Evolutionary conservation across 176 grass and related monocot species (phyloP).

Genomic region (Hordeum marinum): DNA sequence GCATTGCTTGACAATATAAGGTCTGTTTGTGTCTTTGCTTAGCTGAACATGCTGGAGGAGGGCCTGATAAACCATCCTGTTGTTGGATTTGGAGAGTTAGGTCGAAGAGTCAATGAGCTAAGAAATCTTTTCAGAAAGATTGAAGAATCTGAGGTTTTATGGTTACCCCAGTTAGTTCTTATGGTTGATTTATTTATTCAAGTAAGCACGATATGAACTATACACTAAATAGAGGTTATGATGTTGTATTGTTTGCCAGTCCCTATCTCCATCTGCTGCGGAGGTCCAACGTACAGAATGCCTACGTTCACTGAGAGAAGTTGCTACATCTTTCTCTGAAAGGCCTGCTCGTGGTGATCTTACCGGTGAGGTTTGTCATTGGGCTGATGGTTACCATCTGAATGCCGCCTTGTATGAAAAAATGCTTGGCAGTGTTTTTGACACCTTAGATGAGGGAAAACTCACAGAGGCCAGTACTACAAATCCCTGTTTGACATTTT

Average conservation of each 20-base stretch:
- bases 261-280: constrained; percentile 61
- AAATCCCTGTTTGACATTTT: constrained; percentile 22
- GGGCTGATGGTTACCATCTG: constrained; percentile 96
- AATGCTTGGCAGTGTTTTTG: constrained; percentile 96
- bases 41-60: constrained; percentile 99
- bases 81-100: constrained; percentile 86
- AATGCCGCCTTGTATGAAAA: constrained; percentile 84
- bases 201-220: background rate
- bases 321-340: constrained; percentile 72
- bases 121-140: constrained; percentile 90
- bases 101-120: constrained; percentile 80
- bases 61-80: constrained; percentile 93
- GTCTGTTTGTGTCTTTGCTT: constrained; percentile 29
- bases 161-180: constrained; percentile 20
- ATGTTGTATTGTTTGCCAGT: constrained; percentile 43
- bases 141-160: constrained; percentile 93
- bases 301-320: constrained; percentile 76
- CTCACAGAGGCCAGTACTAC: constrained; percentile 68
- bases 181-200: constrained; percentile 12
- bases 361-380: constrained; percentile 96
- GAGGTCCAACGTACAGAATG: constrained; percentile 90
- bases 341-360: constrained; percentile 87
- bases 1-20: constrained; percentile 18
- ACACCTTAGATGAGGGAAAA: constrained; percentile 92
- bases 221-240: constrained; percentile 11